phyloP scores from a whole-genome alignment of 352 stramenopile species.

The Pythium utonaiense region DNA sequence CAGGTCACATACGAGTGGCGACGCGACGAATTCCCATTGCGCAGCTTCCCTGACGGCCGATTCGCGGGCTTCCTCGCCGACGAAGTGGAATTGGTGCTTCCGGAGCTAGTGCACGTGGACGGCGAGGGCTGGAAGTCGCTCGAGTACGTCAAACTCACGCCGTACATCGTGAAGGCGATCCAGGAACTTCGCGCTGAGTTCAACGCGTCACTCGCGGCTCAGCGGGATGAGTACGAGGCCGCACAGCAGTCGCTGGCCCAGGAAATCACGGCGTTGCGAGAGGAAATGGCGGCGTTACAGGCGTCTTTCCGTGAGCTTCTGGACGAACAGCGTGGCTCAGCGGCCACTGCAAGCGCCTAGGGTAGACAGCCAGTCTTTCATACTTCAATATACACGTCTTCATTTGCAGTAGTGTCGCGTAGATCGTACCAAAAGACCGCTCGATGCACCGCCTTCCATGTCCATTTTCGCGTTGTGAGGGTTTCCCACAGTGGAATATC shows the following conservation, averaged over 20 bases:
- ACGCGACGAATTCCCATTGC: conserved; percentile 34
- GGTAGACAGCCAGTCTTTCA: neutral
- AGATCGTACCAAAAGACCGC: neutral
- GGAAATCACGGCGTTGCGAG: conserved; percentile 3
- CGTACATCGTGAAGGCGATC: conserved; percentile 48
- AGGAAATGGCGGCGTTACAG: conserved; percentile 8
- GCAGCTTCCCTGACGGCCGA: conserved; percentile 34
- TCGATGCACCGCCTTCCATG: neutral
- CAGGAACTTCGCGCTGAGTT: conserved; percentile 52
- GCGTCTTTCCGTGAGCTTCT: conserved; percentile 1
- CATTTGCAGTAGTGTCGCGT: neutral
- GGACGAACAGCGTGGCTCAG: neutral
- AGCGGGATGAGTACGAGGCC: neutral
- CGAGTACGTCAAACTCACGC: conserved; percentile 53
- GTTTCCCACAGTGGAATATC: neutral
- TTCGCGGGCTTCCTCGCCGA: conserved; percentile 62
- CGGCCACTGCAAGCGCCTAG: neutral
- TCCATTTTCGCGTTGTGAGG: neutral
- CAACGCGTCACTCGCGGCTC: conserved; percentile 9
- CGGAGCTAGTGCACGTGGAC: conserved; percentile 48
- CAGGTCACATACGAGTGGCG: conserved; percentile 56
- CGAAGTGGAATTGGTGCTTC: conserved; percentile 55
- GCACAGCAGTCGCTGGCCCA: neutral
- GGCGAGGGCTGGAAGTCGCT: conserved; percentile 46
- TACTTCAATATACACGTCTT: neutral